Conservation (phyloP, 257 asterid genomes). For the Solanum tarapatanum region DNA sequence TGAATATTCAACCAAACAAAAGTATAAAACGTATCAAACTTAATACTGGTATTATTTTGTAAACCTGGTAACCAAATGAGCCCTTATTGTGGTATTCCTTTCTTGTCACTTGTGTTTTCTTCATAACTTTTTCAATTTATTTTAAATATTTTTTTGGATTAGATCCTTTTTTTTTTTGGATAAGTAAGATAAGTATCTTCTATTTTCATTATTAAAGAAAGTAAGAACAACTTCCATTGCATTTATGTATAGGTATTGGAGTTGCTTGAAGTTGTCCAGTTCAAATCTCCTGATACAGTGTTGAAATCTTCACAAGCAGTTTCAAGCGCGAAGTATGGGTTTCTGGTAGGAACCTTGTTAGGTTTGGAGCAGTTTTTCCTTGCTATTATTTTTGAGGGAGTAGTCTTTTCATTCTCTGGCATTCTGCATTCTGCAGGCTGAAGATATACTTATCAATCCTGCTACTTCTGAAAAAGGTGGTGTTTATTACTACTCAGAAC, state of each 20-base stretch:
- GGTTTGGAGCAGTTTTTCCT: not conserved
- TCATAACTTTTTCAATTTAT: not conserved
- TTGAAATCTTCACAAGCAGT: constrained; percentile 62
- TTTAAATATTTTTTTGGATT: not conserved
- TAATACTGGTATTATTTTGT: not conserved
- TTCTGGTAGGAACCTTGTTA: constrained; percentile 47
- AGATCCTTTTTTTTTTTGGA: not conserved
- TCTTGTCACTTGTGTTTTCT: not conserved
- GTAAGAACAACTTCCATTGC: not conserved
- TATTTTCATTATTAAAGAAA: not conserved
- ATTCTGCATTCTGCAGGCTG: constrained; percentile 38
- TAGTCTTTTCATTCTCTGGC: not conserved
- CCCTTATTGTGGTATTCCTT: not conserved
- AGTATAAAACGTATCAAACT: not conserved
- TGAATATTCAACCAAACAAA: not conserved
- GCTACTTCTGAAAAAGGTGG: constrained; percentile 47
- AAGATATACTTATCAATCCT: constrained; percentile 64
- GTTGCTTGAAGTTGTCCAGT: constrained; percentile 78
- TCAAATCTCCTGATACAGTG: constrained; percentile 61
- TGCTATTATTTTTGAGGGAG: not conserved
- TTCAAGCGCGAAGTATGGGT: constrained; percentile 50
- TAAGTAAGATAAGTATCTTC: not conserved
- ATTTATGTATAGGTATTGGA: constrained; percentile 48
- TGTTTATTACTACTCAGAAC: constrained; percentile 77
- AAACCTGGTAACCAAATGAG: not conserved